These are phyloP conservation scores for Lunularia cruciata DNA, from an alignment of 225 moss, liverwort and hornwort species.

Conservation along the genomic window DNA sequence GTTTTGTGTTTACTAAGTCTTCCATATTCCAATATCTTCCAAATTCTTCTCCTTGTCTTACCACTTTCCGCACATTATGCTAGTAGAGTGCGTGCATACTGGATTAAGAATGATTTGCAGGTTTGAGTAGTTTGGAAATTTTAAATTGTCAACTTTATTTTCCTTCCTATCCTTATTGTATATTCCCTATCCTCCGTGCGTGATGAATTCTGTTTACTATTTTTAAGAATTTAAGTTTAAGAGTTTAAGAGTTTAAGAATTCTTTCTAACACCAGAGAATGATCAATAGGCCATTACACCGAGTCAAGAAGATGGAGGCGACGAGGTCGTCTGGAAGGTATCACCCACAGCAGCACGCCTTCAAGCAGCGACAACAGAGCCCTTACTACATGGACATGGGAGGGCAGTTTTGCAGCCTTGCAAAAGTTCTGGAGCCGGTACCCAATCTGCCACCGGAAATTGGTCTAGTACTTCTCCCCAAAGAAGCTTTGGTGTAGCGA, in stretches of 20 bases:
- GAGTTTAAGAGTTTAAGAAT: not conserved
- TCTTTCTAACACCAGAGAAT: too few relatives aligned
- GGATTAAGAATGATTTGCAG: too few relatives aligned
- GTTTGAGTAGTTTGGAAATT: not conserved
- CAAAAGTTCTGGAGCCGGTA: constrained; percentile 1
- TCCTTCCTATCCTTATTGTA: not conserved
- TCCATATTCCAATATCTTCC: too few relatives aligned
- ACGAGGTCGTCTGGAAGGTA: constrained; percentile 54
- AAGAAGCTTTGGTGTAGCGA: constrained; percentile 21
- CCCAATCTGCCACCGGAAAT: constrained; percentile 30
- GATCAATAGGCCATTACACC: constrained; percentile 32
- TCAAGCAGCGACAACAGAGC: constrained; percentile 34
- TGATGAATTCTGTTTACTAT: too few relatives aligned
- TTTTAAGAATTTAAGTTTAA: not conserved
- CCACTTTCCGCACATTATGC: too few relatives aligned
- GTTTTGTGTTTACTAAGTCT: too few relatives aligned
- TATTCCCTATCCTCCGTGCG: too few relatives aligned
- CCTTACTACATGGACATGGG: constrained; percentile 17
- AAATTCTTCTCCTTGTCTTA: too few relatives aligned
- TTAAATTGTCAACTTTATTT: not conserved
- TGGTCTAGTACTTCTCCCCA: constrained; percentile 29
- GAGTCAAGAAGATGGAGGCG: constrained; percentile 52
- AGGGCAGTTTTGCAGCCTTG: constrained; percentile 33
- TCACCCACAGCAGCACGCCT: constrained; percentile 59
- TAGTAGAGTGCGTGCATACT: too few relatives aligned